Percentiles rank a stretch among this genome's conserved stretches.
Evolutionary conservation across 257 asterid species (phyloP).

Genomic region (Handroanthus guayacan): DNA sequence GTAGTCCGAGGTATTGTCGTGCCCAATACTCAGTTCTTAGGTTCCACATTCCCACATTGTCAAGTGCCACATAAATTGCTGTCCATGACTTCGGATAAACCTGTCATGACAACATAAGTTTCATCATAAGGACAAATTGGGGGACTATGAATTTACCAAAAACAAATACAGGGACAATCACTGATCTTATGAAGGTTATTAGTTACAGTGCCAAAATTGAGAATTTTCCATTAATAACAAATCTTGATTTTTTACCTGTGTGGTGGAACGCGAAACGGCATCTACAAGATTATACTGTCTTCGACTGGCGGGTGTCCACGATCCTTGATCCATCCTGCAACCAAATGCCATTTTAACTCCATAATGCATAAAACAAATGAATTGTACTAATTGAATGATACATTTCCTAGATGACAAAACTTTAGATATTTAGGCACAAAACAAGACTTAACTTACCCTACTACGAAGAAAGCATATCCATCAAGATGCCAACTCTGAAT

Average conservation of each 20-base stretch:
- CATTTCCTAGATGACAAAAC: no score
- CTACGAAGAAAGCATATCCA: slow-evolving; percentile 76
- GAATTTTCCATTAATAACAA: not conserved
- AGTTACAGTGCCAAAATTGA: no score
- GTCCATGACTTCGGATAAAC: slow-evolving; percentile 85
- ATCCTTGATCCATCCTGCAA: slow-evolving; percentile 71
- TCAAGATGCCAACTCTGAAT: slow-evolving; percentile 78
- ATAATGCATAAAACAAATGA: slow-evolving; percentile 9
- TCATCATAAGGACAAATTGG: not conserved
- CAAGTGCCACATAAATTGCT: slow-evolving; percentile 66
- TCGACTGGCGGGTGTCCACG: slow-evolving; percentile 59
- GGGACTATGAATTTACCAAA: not conserved
- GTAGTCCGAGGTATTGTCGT: slow-evolving; percentile 77
- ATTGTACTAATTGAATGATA: no score
- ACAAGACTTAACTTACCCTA: slow-evolving; percentile 51
- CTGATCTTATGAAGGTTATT: not conserved
- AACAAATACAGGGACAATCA: not conserved
- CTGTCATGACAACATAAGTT: slow-evolving; percentile 40
- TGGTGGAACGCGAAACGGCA: slow-evolving; percentile 70
- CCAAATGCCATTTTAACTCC: not conserved
- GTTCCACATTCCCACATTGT: slow-evolving; percentile 90
- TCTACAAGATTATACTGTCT: slow-evolving; percentile 65
- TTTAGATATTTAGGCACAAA: no score
- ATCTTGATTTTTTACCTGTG: slow-evolving; percentile 52
- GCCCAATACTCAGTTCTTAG: slow-evolving; percentile 73